Percentiles rank a stretch among this genome's conserved stretches.
Conservation (phyloP, 352 stramenopile species). For the Phytophthora syringae region DNA sequence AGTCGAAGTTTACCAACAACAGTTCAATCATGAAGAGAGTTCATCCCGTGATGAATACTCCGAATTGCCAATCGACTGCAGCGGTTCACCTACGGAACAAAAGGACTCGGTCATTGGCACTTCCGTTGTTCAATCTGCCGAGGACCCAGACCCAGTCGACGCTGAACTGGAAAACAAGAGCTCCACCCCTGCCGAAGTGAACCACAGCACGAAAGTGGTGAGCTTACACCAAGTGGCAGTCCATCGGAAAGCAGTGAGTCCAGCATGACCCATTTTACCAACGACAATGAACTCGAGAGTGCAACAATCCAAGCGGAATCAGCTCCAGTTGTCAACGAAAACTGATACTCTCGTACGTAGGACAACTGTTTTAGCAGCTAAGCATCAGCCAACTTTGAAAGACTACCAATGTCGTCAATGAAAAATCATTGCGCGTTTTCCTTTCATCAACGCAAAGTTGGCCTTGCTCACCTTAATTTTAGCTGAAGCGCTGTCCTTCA, state of each 20-base stretch:
- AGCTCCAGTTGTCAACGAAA: not conserved
- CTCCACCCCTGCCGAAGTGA: conserved; percentile 23
- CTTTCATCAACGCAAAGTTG: too few species aligned
- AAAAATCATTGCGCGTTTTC: not conserved
- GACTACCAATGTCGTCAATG: not conserved
- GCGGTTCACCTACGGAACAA: conserved; percentile 2
- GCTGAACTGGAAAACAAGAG: conserved; percentile 17
- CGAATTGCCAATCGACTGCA: conserved; percentile 22
- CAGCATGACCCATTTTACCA: conserved; percentile 3
- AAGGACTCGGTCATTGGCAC: conserved; percentile 3
- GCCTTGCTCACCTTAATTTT: conserved; percentile 25
- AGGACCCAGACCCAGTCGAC: not conserved
- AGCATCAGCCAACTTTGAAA: conserved; percentile 3
- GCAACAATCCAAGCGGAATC: not conserved
- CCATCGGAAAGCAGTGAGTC: conserved; percentile 14
- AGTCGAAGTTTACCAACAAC: conserved; percentile 1
- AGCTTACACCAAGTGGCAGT: conserved; percentile 23
- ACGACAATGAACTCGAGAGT: conserved; percentile 7
- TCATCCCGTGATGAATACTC: conserved; percentile 3
- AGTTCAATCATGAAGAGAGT: conserved; percentile 7
- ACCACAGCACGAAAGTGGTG: conserved; percentile 44
- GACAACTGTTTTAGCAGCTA: not conserved
- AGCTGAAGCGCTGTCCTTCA: conserved; percentile 1
- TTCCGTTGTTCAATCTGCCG: not conserved
- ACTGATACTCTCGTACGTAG: not conserved